Conservation (phyloP, 495 filamentous ascomycete species). For the Massariosphaeria phaeospora region DNA sequence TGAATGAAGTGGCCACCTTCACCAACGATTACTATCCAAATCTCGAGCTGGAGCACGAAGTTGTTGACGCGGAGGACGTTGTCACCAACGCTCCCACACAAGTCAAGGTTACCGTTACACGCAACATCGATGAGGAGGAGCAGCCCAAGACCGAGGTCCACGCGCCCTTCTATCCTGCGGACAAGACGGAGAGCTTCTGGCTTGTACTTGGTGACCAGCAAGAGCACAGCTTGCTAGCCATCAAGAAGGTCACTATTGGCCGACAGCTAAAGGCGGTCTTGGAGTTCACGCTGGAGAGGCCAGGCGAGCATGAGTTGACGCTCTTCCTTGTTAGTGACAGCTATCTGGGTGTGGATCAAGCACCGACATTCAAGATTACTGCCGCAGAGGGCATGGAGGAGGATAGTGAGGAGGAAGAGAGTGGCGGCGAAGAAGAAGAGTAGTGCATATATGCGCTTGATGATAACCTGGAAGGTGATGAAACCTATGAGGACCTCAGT, state of each 20-base stretch:
- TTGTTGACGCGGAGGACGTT: slow-evolving; percentile 74
- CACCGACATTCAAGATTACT: slow-evolving; percentile 76
- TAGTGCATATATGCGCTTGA: too few species aligned
- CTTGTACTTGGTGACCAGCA: slow-evolving; percentile 85
- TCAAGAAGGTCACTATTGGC: slow-evolving; percentile 89
- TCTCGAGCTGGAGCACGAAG: slow-evolving; percentile 80
- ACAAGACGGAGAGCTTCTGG: slow-evolving; percentile 99
- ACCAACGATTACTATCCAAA: slow-evolving; percentile 97
- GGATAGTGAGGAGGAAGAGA: slow-evolving; percentile 66
- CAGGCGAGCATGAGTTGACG: slow-evolving; percentile 82
- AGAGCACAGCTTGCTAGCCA: slow-evolving; percentile 77
- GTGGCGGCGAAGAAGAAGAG: slow-evolving; percentile 4
- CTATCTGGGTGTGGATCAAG: slow-evolving; percentile 96
- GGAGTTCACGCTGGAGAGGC: slow-evolving; percentile 80
- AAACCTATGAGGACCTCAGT: too few species aligned
- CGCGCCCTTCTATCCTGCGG: slow-evolving; percentile 86
- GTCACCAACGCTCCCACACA: slow-evolving; percentile 75
- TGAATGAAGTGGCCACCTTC: slow-evolving; percentile 85
- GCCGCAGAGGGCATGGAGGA: slow-evolving; percentile 94
- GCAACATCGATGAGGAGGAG: slow-evolving; percentile 66
- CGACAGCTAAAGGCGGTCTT: slow-evolving; percentile 69
- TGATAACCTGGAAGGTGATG: too few species aligned
- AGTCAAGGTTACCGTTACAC: slow-evolving; percentile 79
- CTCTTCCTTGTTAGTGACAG: slow-evolving; percentile 96
- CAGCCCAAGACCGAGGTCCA: slow-evolving; percentile 83